Percentiles rank a stretch among this genome's conserved stretches.
phyloP scores from a whole-genome alignment of 2,329 filamentous ascomycete species.

The Fusarium sp. region DNA sequence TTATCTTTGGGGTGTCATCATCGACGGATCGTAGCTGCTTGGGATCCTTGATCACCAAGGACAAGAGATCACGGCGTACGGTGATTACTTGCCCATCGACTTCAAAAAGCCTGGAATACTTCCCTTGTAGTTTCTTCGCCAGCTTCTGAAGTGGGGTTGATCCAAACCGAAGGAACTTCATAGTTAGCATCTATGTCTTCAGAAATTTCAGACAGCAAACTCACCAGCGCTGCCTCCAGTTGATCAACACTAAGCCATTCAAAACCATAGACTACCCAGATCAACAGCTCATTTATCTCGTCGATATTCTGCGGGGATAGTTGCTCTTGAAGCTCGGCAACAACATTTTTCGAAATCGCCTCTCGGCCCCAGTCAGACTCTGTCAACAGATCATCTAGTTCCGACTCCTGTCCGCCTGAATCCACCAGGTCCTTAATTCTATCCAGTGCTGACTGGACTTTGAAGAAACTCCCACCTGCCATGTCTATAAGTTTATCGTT shows the following conservation, averaged over 20 bases:
- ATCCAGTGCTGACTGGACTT: not conserved
- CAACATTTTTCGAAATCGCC: not conserved
- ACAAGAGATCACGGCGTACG: not conserved
- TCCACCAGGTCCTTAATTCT: not conserved
- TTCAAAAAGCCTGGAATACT: not conserved
- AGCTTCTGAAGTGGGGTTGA: not conserved
- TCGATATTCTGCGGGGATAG: not conserved
- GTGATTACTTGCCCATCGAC: not conserved
- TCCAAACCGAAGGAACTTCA: not conserved
- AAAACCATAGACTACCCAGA: not conserved
- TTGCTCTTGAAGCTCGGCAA: not conserved
- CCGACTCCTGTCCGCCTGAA: not conserved
- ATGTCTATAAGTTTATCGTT: not conserved
- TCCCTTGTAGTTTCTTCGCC: not conserved
- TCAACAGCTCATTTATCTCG: not conserved
- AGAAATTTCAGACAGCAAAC: not conserved
- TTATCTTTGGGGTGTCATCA: not conserved
- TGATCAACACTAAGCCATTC: not conserved
- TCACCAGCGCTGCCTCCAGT: not conserved
- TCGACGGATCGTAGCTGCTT: not conserved
- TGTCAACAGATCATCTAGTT: not conserved
- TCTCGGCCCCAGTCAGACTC: not conserved
- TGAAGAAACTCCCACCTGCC: not conserved
- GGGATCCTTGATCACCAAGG: not conserved
- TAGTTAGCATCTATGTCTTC: not conserved